Evolutionary conservation across 2,329 filamentous ascomycete species (phyloP).

Genomic region (Aureobasidium sp.): DNA sequence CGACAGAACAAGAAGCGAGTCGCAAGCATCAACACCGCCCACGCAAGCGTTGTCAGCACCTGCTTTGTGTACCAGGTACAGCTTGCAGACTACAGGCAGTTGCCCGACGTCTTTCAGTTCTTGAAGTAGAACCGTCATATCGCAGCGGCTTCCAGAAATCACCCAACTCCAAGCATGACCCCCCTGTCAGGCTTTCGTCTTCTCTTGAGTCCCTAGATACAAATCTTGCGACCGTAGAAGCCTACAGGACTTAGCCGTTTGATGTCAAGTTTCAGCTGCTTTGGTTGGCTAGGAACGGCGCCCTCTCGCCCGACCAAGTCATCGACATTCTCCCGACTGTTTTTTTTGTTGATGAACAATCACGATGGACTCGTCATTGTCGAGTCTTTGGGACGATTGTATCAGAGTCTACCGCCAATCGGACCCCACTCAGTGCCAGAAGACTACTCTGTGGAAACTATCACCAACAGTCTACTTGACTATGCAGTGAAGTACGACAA

Average conservation of each 20-base stretch:
- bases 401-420: slow-evolving; percentile 59
- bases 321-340: slow-evolving; percentile 53
- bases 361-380: slow-evolving; percentile 32
- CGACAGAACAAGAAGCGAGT: slow-evolving; percentile 35
- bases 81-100: slow-evolving; percentile 32
- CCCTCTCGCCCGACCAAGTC: slow-evolving; percentile 63
- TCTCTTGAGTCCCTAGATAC: slow-evolving; percentile 39
- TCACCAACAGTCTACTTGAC: slow-evolving; percentile 46
- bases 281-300: slow-evolving; percentile 68
- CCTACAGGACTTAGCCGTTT: slow-evolving; percentile 52
- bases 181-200: slow-evolving; percentile 23
- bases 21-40: slow-evolving; percentile 38
- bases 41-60: slow-evolving; percentile 46
- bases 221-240: slow-evolving; percentile 33
- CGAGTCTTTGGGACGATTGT: slow-evolving; percentile 60
- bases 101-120: slow-evolving; percentile 28
- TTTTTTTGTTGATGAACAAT: slow-evolving; percentile 32
- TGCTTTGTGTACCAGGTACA: slow-evolving; percentile 57
- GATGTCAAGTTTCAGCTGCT: slow-evolving; percentile 68
- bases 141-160: background rate
- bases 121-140: slow-evolving; percentile 33
- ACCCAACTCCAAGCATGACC: slow-evolving; percentile 27
- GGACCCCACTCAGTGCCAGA: slow-evolving; percentile 55
- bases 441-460: slow-evolving; percentile 42
- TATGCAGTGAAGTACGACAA: slow-evolving; percentile 45